Conservation (phyloP, 176 grass and related monocot species). For the Pontederia crassipes region DNA sequence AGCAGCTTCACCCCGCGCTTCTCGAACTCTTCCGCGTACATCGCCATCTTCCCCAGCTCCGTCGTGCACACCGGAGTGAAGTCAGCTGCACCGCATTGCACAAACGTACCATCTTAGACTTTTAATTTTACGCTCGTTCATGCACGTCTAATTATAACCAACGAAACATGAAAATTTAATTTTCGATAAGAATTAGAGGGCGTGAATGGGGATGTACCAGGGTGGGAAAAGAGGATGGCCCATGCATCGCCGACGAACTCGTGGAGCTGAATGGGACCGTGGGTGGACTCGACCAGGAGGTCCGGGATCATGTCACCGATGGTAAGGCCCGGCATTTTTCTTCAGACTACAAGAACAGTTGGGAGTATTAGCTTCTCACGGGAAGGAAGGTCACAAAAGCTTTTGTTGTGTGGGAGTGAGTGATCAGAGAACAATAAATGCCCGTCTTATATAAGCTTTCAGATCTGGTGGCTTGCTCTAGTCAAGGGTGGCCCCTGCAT, state of each 20-base stretch:
- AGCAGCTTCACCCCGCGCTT: conserved; percentile 80
- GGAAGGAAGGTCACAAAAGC: too few species aligned
- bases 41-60: conserved; percentile 72
- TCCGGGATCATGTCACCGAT: background rate
- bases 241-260: background rate
- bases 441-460: too few species aligned
- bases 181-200: too few species aligned
- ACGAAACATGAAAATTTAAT: too few species aligned
- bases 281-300: background rate
- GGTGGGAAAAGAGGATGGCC: background rate
- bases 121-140: too few species aligned
- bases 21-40: conserved; percentile 53
- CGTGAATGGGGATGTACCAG: background rate
- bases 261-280: background rate
- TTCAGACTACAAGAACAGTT: background rate
- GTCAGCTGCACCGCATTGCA: conserved; percentile 26
- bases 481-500: too few species aligned
- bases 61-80: conserved; percentile 95
- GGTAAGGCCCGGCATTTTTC: background rate
- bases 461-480: too few species aligned
- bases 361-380: too few species aligned
- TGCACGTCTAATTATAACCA: too few species aligned
- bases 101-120: too few species aligned
- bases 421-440: too few species aligned
- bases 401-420: too few species aligned